phyloP scores from a whole-genome alignment of 441 rosid genomes.

The Brassica hybrid region DNA sequence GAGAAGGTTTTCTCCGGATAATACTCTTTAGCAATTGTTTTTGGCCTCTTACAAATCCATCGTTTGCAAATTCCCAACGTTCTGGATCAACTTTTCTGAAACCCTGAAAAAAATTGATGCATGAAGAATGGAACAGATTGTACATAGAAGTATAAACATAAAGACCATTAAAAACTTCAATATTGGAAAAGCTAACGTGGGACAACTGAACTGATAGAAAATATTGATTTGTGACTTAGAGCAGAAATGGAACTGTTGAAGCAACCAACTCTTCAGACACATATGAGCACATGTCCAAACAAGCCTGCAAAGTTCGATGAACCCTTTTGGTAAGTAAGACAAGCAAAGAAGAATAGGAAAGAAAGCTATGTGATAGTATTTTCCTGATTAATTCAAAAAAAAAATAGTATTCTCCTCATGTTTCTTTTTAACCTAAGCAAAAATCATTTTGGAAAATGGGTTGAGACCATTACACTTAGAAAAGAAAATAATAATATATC shows the following conservation, averaged over 20 bases:
- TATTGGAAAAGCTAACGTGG: not conserved
- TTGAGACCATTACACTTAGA: not conserved
- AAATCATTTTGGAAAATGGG: not conserved
- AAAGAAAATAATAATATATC: too few relatives aligned
- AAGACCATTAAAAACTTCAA: not conserved
- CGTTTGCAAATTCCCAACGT: not conserved
- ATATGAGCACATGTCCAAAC: not conserved
- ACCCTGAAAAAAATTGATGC: not conserved
- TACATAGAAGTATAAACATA: not conserved
- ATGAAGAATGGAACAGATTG: not conserved
- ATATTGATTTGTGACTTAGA: not conserved
- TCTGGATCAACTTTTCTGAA: not conserved
- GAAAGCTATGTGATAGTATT: not conserved
- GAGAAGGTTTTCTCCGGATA: not conserved
- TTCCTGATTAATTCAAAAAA: too few relatives aligned
- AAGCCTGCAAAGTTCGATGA: not conserved
- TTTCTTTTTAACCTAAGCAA: not conserved
- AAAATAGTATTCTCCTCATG: not conserved
- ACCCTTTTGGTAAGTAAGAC: not conserved
- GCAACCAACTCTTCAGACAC: not conserved
- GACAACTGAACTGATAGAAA: not conserved
- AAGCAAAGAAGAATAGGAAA: not conserved
- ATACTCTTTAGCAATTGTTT: not conserved
- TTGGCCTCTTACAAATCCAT: not conserved
- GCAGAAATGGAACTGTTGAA: not conserved